phyloP scores from a whole-genome alignment of 2,329 filamentous ascomycete species.

The Hypoxylon sp. region DNA sequence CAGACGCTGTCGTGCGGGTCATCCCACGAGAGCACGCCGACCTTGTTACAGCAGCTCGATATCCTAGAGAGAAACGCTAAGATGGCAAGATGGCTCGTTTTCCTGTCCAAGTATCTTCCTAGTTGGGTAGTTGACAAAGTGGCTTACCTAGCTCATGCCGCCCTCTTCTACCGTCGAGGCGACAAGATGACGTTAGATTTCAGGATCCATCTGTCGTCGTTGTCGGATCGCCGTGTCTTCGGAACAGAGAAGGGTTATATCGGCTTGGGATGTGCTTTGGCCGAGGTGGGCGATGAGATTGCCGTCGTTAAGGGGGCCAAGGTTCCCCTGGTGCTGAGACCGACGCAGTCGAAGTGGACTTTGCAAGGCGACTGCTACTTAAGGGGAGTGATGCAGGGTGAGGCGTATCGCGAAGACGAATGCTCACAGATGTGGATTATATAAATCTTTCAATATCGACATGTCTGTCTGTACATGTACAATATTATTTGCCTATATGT shows the following conservation, averaged over 20 bases:
- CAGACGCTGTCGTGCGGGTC: slow-evolving; percentile 28
- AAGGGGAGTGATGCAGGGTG: slow-evolving; percentile 31
- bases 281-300: slow-evolving; percentile 29
- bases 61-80: slow-evolving; percentile 27
- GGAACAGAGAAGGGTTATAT: slow-evolving; percentile 32
- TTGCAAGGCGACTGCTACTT: slow-evolving; percentile 34
- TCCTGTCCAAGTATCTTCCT: slow-evolving; percentile 16
- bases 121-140: slow-evolving; percentile 21
- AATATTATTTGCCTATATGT: no score
- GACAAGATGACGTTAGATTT: slow-evolving; percentile 33
- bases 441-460: slow-evolving; percentile 12
- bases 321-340: slow-evolving; percentile 28
- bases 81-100: slow-evolving; percentile 18
- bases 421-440: slow-evolving; percentile 29
- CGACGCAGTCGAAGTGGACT: slow-evolving; percentile 21
- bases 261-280: slow-evolving; percentile 29
- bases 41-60: slow-evolving; percentile 22
- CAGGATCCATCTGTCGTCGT: slow-evolving; percentile 26
- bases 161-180: slow-evolving; percentile 21
- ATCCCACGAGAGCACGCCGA: slow-evolving; percentile 16
- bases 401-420: slow-evolving; percentile 31
- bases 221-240: slow-evolving; percentile 28
- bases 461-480: no score
- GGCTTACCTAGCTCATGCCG: slow-evolving; percentile 15
- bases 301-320: slow-evolving; percentile 29